Percentiles rank a stretch among this genome's conserved stretches.
Evolutionary conservation across 2,329 filamentous ascomycete species (phyloP).

Genomic region (Nectriaceae sp.): DNA sequence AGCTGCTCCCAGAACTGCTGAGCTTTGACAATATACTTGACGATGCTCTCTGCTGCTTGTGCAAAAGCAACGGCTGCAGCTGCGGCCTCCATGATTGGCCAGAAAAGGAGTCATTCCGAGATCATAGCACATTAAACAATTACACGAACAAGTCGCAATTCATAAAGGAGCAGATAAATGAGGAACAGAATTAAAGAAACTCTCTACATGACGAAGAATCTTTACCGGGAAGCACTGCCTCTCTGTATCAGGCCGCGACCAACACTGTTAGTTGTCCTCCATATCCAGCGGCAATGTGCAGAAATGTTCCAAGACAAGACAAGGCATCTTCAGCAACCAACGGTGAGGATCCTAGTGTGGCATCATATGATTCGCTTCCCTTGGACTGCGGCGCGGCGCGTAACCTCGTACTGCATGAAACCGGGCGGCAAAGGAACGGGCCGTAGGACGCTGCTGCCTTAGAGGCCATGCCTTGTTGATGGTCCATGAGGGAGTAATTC

Average conservation of each 20-base stretch:
- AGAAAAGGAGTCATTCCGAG: neutral
- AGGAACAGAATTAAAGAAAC: neutral
- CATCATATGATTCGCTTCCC: neutral
- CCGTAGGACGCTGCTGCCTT: neutral
- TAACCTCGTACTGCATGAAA: neutral
- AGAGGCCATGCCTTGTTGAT: too few relatives aligned
- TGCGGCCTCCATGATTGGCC: constrained; percentile 19
- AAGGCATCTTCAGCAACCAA: neutral
- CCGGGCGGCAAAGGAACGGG: neutral
- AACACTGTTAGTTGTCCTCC: neutral
- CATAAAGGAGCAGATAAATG: neutral
- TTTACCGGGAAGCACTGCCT: neutral
- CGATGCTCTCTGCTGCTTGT: constrained; percentile 22
- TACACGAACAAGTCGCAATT: neutral
- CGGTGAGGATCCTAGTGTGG: neutral
- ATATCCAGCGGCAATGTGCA: neutral
- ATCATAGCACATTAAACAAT: constrained; percentile 1
- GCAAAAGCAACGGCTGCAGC: constrained; percentile 27
- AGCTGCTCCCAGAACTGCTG: constrained; percentile 27
- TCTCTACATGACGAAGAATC: neutral
- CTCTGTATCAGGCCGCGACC: neutral
- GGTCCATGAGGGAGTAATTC: too few relatives aligned
- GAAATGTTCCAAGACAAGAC: neutral
- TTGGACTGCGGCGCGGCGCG: neutral
- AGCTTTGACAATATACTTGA: constrained; percentile 19